Conservation (phyloP, 2,329 filamentous ascomycete species). For the Xylariaceae sp. region DNA sequence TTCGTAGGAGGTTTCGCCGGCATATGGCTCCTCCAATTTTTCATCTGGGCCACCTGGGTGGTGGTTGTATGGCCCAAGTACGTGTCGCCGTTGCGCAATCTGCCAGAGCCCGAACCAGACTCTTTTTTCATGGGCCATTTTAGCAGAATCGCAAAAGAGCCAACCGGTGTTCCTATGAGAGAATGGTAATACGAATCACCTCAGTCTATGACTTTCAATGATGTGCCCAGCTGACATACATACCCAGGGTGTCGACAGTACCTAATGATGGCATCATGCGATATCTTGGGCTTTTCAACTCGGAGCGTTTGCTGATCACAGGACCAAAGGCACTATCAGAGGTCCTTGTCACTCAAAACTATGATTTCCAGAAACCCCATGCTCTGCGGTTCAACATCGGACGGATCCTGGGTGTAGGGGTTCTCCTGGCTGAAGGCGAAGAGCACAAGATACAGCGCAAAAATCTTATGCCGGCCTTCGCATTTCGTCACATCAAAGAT, state of each 20-base stretch:
- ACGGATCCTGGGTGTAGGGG: conserved; percentile 63
- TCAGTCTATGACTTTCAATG: too few species aligned
- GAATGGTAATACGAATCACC: conserved; percentile 39
- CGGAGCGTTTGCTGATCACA: conserved; percentile 37
- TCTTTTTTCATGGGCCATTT: conserved; percentile 48
- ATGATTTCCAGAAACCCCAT: conserved; percentile 64
- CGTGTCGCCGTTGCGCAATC: conserved; percentile 44
- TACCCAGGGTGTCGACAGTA: conserved; percentile 51
- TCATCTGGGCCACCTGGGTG: conserved; percentile 35
- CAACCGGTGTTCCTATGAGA: conserved; percentile 40
- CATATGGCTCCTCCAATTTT: conserved; percentile 32
- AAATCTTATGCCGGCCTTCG: conserved; percentile 75
- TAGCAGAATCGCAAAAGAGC: conserved; percentile 31
- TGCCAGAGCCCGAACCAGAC: conserved; percentile 40
- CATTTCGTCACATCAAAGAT: conserved; percentile 81
- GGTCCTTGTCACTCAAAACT: conserved; percentile 63
- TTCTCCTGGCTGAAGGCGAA: conserved; percentile 83
- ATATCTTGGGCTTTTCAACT: conserved; percentile 46
- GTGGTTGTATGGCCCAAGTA: conserved; percentile 44
- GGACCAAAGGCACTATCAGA: conserved; percentile 65
- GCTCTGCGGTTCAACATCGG: conserved; percentile 52
- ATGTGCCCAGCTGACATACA: conserved; percentile 16
- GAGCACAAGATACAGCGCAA: conserved; percentile 81
- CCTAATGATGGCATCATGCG: conserved; percentile 67
- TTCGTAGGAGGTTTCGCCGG: conserved; percentile 31